A percentile compares a stretch with the other conserved stretches of the same genome.
Conservation (phyloP, 495 filamentous ascomycete genomes). For the Penicillium silybi region DNA sequence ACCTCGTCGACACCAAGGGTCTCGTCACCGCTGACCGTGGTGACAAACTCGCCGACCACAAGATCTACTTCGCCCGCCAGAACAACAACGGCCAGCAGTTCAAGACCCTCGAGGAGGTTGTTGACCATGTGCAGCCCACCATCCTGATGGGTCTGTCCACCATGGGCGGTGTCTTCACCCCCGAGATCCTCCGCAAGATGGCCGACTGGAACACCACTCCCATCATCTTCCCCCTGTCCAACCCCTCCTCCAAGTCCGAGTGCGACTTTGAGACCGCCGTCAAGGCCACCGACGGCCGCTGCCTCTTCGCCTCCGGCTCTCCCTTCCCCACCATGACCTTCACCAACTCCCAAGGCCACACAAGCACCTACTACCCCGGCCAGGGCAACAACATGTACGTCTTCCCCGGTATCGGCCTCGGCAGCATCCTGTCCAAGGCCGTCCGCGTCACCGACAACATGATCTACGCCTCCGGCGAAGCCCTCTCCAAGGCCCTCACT, state of each 20-base stretch:
- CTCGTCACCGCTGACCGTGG: constrained; percentile 92
- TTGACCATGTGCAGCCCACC: constrained; percentile 90
- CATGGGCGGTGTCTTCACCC: constrained; percentile 90
- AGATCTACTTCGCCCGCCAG: constrained; percentile 90
- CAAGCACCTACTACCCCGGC: constrained; percentile 76
- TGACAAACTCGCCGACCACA: constrained; percentile 92
- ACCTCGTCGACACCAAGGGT: constrained; percentile 95
- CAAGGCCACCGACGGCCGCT: constrained; percentile 80
- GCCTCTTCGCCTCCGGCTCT: constrained; percentile 90
- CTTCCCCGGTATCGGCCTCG: constrained; percentile 94
- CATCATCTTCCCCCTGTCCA: constrained; percentile 91
- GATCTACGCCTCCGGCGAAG: constrained; percentile 84
- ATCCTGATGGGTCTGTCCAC: constrained; percentile 94
- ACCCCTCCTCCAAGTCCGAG: constrained; percentile 92
- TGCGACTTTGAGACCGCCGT: constrained; percentile 94
- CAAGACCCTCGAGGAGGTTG: constrained; percentile 84
- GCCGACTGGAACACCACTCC: constrained; percentile 74
- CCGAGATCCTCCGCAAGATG: constrained; percentile 79
- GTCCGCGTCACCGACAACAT: constrained; percentile 89
- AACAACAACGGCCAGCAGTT: constrained; percentile 92
- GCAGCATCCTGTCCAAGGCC: constrained; percentile 87
- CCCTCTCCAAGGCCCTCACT: constrained; percentile 74
- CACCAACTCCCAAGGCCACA: constrained; percentile 56
- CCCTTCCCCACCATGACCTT: constrained; percentile 74
- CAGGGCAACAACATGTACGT: constrained; percentile 96